Evolutionary conservation across 192 early-diverging fungal species (phyloP), one percentile per base, ranked within the genome.

Genomic region (Backusella westeae): DNA sequence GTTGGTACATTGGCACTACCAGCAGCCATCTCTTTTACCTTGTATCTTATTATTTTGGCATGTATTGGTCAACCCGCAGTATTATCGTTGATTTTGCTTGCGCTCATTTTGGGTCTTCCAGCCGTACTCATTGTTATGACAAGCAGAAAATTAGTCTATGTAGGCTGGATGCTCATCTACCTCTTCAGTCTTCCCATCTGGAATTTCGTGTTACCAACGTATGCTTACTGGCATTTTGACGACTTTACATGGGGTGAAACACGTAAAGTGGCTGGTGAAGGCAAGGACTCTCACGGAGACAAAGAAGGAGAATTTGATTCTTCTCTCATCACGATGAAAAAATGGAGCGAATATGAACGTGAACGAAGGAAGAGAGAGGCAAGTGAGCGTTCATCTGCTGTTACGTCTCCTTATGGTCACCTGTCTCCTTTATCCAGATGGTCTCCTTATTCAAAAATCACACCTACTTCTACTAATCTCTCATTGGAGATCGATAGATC

Each of bases 41-140:
- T 96, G 66, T 97, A 96, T 82, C 81, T 97, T 76, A 84, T 96
- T 63, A 53, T 95, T 29, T 80, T 92, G 2, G 94, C 91, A 81
- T 93, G 94, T 87, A 76, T 94, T 19, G 89, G 75, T 1, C 76
- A 72, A 44, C 78, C 81, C 23, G 78, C 72, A 32, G 66, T 89
- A 26, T 82, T 95, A n/a, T 93, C 94, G 14, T 85, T 96, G 74
- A 83, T 92, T 44, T 82, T 96, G 77, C 86, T 97, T 34, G 91
- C 90, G 4, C 81, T 91, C 3, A 92, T 97, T 80, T 88, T 97
- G 71, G 95, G 95, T 75, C 84, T 99, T 36, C 97, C 97, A 0
- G 97, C 92, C 1, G 83, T 99, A 41, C 82, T 99, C 53, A 97
- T 99, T 80, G 81, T 95, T 44, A 87, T 99, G 80, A 97, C 96